Percentiles rank a stretch among this genome's conserved stretches.
phyloP scores from a whole-genome alignment of 176 grass and related monocot species.

The Rhynchospora breviuscula region DNA sequence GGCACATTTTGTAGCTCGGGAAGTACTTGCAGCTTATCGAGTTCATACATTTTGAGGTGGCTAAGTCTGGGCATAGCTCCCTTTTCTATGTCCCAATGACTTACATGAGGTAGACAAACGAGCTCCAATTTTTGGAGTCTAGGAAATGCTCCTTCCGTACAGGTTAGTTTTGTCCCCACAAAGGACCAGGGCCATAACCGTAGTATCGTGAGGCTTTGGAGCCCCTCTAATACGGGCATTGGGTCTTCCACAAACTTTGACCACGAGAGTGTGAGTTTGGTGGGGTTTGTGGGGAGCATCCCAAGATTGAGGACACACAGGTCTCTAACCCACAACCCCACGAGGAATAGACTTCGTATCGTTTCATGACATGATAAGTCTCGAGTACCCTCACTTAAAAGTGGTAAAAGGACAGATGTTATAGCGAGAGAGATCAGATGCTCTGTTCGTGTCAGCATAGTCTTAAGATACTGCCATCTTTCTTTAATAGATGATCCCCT shows the following conservation, averaged over 20 bases:
- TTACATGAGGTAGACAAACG: accelerated
- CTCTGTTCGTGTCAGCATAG: background rate
- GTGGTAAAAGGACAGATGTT: background rate
- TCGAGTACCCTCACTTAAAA: background rate
- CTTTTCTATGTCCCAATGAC: too few relatives aligned
- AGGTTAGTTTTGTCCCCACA: background rate
- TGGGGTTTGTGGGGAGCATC: background rate
- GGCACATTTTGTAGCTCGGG: too few relatives aligned
- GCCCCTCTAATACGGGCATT: background rate
- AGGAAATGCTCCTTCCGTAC: background rate
- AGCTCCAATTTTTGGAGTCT: background rate
- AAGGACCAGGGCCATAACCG: background rate
- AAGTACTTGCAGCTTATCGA: too few relatives aligned
- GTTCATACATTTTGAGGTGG: too few relatives aligned
- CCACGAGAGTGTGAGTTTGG: background rate
- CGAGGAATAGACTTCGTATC: background rate
- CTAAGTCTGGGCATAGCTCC: too few relatives aligned
- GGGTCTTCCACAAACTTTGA: background rate
- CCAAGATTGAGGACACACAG: background rate
- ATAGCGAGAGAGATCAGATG: background rate
- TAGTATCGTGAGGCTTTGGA: background rate
- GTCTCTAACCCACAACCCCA: accelerated
- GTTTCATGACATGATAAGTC: background rate
- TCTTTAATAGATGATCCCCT: background rate
- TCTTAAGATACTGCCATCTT: background rate